Evolutionary conservation across 2,329 filamentous ascomycete genomes (phyloP), one percentile per base, ranked within the genome.

Genomic region (Aaosphaeria pasadenensis): DNA sequence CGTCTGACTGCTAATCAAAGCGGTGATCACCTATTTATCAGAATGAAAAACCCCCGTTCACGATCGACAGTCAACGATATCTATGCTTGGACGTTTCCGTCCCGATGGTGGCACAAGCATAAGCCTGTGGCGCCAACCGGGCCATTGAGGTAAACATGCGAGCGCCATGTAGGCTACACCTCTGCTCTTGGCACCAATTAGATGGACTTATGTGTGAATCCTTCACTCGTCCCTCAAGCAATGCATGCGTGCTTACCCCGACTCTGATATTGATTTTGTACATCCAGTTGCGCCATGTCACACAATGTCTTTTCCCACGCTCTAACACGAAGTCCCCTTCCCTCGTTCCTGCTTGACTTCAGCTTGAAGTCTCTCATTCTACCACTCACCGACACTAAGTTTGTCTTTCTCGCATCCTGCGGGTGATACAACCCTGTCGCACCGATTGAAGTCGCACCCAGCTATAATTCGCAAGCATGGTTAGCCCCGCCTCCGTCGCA

Each of bases 81-180:
- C 33, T 11, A 9, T 13, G 33, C 33, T 36, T 9, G 9, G 13
- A 36, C 9, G 13, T 13, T 36, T 36, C 33, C 33, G 13, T 36
- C 33, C 33, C 9, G 33, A 36, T 36, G 33, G 9, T 9, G 33
- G 33, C 30, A 42, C 40, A 42, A 38, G 35, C 44, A 38, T 49
- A 44, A 55, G 50, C 38, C 42, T 36, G 49, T 48, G 47, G 42
- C 44, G 44, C 30, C 30, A 28, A 41, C 36, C n/a, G 29, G 17
- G 46, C 43, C 38, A 39, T 31, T 42, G 17, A 44, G 29, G 36
- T 30, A 39, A 30, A 31, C 29, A 42, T 29, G 13, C 33, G 33
- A 36, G 13, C 13, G 33, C 33, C 33, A 11, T 24, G 9, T 36
- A 9, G 13, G 13, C 13, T 36, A 9, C 33, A 13, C 9, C 33